Percentiles rank a stretch among this genome's conserved stretches.
Conservation (phyloP, 1,284 basidiomycete genomes). For the Austroboletus rostrupii region DNA sequence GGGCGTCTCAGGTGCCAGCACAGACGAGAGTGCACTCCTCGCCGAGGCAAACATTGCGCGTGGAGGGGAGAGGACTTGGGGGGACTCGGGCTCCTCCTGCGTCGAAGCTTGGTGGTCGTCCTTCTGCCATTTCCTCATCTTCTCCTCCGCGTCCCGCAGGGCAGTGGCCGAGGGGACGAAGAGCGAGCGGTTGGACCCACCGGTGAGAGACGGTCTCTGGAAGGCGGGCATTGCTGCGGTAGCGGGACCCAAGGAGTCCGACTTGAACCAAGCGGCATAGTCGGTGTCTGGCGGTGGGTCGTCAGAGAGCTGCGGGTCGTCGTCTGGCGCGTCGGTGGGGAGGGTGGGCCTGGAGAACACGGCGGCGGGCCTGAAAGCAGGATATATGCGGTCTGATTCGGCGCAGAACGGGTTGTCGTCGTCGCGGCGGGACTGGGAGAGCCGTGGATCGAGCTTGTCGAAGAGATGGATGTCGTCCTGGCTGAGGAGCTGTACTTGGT, state of each 20-base stretch:
- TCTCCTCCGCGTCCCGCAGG: conserved; percentile 51
- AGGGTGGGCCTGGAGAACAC: conserved; percentile 1
- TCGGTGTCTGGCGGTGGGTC: conserved; percentile 43
- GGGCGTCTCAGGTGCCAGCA: conserved; percentile 34
- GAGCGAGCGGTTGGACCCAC: conserved; percentile 25
- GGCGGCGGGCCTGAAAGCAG: conserved; percentile 20
- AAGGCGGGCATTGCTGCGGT: conserved; percentile 13
- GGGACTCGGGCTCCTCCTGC: conserved; percentile 4
- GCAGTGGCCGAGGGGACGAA: conserved; percentile 57
- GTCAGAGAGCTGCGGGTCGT: conserved; percentile 41
- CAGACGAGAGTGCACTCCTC: conserved; percentile 33
- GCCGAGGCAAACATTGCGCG: conserved; percentile 41
- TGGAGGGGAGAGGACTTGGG: conserved; percentile 26
- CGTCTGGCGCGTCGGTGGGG: background rate
- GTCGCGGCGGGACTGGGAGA: conserved; percentile 40
- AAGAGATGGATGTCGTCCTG: conserved; percentile 55
- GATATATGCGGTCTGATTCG: conserved; percentile 13
- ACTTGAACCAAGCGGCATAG: conserved; percentile 56
- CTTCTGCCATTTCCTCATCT: conserved; percentile 53
- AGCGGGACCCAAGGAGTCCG: conserved; percentile 39
- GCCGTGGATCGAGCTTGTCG: conserved; percentile 47
- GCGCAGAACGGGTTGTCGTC: conserved; percentile 45
- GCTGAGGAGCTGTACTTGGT: conserved; percentile 49
- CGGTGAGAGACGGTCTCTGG: conserved; percentile 15
- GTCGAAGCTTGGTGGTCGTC: conserved; percentile 27